These are phyloP conservation scores for Pseudevernia furfuracea DNA, from an alignment of 495 filamentous ascomycete genomes.

Conservation along the genomic window DNA sequence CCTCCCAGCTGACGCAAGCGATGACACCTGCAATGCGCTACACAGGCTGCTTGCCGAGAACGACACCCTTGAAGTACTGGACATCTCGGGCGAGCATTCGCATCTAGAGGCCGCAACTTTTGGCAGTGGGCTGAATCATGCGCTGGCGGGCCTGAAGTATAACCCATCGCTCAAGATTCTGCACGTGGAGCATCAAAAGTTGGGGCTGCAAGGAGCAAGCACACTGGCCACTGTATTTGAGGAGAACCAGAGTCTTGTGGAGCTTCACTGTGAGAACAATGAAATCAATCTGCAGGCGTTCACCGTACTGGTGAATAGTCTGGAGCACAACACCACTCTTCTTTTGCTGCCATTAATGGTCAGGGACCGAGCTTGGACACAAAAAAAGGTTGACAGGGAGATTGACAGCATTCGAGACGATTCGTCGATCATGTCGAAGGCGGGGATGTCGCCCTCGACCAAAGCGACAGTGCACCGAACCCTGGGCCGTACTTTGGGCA, in stretches of 20 bases:
- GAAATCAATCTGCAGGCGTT: slow-evolving; percentile 72
- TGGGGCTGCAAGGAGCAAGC: slow-evolving; percentile 64
- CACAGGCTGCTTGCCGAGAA: slow-evolving; percentile 73
- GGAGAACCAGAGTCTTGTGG: slow-evolving; percentile 54
- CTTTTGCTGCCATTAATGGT: slow-evolving; percentile 61
- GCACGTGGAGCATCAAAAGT: slow-evolving; percentile 60
- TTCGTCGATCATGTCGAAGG: slow-evolving; percentile 9
- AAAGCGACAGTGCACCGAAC: slow-evolving; percentile 28
- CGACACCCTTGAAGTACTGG: slow-evolving; percentile 63
- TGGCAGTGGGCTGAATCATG: slow-evolving; percentile 71
- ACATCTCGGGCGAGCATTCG: slow-evolving; percentile 84
- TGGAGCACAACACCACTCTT: slow-evolving; percentile 59
- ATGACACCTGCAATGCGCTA: slow-evolving; percentile 66
- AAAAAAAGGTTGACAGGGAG: slow-evolving; percentile 55
- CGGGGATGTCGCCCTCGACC: slow-evolving; percentile 18
- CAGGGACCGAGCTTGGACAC: slow-evolving; percentile 50
- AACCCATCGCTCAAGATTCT: slow-evolving; percentile 71
- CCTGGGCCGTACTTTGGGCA: slow-evolving; percentile 25
- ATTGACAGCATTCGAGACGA: slow-evolving; percentile 44
- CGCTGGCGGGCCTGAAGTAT: slow-evolving; percentile 64
- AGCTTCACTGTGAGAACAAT: slow-evolving; percentile 72
- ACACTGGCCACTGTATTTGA: slow-evolving; percentile 71
- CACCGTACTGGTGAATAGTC: slow-evolving; percentile 64
- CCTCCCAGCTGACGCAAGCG: slow-evolving; percentile 67
- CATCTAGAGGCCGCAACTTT: slow-evolving; percentile 80